These are phyloP conservation scores for Lactifluus rugatus DNA, from an alignment of 768 basidiomycete species.

Conservation along the genomic window DNA sequence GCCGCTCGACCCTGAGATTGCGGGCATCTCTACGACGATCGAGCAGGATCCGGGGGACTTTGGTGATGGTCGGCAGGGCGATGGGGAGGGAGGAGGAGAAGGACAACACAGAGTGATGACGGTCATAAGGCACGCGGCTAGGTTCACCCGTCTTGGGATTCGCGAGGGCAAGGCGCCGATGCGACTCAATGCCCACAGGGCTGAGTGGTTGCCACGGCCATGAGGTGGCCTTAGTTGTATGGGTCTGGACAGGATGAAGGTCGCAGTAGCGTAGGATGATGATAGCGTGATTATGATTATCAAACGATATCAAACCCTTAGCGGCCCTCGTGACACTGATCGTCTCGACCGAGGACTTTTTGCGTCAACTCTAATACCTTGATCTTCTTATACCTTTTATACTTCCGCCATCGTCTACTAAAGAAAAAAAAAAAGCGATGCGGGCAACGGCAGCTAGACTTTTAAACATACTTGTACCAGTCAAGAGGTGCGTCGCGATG, in stretches of 20 bases:
- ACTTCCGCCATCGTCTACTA: not conserved
- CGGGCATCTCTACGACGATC: conserved; percentile 22
- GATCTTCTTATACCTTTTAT: not conserved
- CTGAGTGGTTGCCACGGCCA: conserved; percentile 25
- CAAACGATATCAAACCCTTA: no score
- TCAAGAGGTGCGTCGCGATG: conserved; percentile 58
- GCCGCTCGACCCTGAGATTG: conserved; percentile 33
- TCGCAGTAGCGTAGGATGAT: no score
- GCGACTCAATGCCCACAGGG: conserved; percentile 14
- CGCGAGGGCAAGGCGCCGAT: conserved; percentile 18
- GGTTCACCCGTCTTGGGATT: conserved; percentile 12
- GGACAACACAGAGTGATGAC: not conserved
- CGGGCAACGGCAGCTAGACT: conserved; percentile 60
- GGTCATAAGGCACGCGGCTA: conserved; percentile 16
- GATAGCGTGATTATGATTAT: no score
- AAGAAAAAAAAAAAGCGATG: conserved; percentile 36
- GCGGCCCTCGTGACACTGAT: no score
- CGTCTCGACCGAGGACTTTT: not conserved
- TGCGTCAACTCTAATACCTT: not conserved
- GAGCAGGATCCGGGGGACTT: conserved; percentile 12
- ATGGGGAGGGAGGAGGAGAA: not conserved
- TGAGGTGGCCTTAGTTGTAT: no score
- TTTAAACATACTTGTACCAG: conserved; percentile 87
- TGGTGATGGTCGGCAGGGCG: not conserved
- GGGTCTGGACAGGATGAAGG: no score